These are phyloP conservation scores for Corylus heterophylla DNA, from an alignment of 306 rosid genomes.

Conservation along the genomic window DNA sequence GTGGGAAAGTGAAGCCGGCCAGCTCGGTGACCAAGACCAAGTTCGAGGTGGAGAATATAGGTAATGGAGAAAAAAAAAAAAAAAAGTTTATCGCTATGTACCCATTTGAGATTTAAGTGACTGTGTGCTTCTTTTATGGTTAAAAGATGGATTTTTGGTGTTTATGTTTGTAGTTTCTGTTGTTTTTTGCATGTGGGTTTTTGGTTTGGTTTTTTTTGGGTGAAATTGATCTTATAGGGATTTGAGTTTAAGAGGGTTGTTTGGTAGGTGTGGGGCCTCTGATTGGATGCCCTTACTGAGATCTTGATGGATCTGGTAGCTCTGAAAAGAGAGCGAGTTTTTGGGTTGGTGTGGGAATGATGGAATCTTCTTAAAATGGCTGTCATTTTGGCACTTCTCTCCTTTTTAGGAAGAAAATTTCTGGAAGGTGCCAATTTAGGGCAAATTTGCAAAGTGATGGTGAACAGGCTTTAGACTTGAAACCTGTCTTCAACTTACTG, in stretches of 20 bases:
- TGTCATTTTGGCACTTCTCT: slow-evolving; percentile 45
- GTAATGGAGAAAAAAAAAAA: slow-evolving; percentile 37
- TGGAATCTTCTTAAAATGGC: slow-evolving; percentile 60
- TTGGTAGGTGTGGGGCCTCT: slow-evolving; percentile 75
- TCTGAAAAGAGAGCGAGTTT: slow-evolving; percentile 57
- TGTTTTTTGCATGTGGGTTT: slow-evolving; percentile 24
- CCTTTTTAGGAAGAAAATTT: slow-evolving; percentile 33
- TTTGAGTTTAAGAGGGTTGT: slow-evolving; percentile 33
- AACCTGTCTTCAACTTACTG: slow-evolving; percentile 24
- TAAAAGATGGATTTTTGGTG: slow-evolving; percentile 1
- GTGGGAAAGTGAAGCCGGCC: slow-evolving; percentile 70
- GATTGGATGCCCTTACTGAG: slow-evolving; percentile 56
- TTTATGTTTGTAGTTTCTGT: neutral
- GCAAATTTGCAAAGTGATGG: slow-evolving; percentile 32
- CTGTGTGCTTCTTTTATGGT: neutral
- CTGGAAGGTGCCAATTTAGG: slow-evolving; percentile 35
- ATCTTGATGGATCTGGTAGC: slow-evolving; percentile 46
- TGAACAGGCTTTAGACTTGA: slow-evolving; percentile 28
- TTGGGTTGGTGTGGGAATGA: slow-evolving; percentile 52
- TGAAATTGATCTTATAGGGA: slow-evolving; percentile 25
- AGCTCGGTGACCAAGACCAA: slow-evolving; percentile 78
- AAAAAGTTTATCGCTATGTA: neutral
- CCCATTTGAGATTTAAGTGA: neutral
- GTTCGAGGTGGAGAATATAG: slow-evolving; percentile 75
- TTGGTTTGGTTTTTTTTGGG: slow-evolving; percentile 17